Conservation (phyloP, 345 rosid genomes). For the Psidium guajava region DNA sequence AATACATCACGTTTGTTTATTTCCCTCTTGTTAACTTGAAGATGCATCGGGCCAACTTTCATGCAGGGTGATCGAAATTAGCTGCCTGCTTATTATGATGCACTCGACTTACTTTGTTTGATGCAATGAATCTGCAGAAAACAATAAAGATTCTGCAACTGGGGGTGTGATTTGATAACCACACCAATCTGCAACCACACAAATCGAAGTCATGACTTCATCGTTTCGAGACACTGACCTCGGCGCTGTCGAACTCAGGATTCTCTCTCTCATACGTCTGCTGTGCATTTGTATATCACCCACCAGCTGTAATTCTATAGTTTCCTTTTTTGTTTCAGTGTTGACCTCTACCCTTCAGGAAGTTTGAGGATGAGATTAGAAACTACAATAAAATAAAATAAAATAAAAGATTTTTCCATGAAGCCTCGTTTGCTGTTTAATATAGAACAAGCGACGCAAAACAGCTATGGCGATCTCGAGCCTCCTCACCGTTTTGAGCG, state of each 20-base stretch:
- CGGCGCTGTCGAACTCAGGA: not conserved
- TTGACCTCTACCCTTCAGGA: not conserved
- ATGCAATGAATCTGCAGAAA: not conserved
- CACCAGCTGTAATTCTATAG: not conserved
- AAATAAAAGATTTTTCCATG: not conserved
- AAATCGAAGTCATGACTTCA: not conserved
- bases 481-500: not conserved
- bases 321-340: not conserved
- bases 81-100: not conserved
- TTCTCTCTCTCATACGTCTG: not conserved
- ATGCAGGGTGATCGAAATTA: not conserved
- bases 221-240: not conserved
- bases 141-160: not conserved
- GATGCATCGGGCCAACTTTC: not conserved
- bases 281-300: not conserved
- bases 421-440: not conserved
- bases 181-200: not conserved
- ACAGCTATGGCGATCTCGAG: not conserved
- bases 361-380: not conserved
- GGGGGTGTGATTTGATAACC: not conserved
- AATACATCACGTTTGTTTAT: not conserved
- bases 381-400: not conserved
- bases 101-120: not conserved
- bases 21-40: not conserved
- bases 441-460: not conserved